Evolutionary conservation across 805 yeast genomes (phyloP).

Genomic region (Zygotorulaspora danielsina): DNA sequence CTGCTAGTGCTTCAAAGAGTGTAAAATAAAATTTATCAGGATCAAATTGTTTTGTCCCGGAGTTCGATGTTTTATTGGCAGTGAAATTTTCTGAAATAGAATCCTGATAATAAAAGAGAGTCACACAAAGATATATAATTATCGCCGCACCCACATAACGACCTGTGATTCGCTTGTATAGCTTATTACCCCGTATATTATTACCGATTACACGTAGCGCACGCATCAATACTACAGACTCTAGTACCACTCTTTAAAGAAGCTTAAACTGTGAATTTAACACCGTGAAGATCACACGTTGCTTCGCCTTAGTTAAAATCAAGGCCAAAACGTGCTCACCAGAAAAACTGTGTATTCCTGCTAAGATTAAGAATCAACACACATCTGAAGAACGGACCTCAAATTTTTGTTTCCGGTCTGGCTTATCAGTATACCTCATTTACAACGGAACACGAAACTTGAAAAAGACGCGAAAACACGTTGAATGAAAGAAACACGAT

Average conservation of each 20-base stretch:
- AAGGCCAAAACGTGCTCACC: no score
- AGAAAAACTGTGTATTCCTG: no score
- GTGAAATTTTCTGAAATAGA: background rate
- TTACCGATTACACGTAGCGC: background rate
- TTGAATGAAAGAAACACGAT: no score
- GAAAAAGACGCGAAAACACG: conserved; percentile 11
- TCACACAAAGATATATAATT: background rate
- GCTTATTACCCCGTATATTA: background rate
- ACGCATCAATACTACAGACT: background rate
- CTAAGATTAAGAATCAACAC: no score
- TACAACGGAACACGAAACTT: conserved; percentile 10
- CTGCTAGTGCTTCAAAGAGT: conserved; percentile 7
- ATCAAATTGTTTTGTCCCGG: background rate
- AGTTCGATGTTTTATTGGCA: background rate
- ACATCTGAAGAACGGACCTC: no score
- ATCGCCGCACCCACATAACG: background rate
- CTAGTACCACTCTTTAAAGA: background rate
- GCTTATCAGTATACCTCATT: background rate
- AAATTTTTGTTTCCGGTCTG: background rate
- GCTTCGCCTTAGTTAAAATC: background rate
- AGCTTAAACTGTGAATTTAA: background rate
- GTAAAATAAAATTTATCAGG: conserved; percentile 4
- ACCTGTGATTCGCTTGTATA: background rate
- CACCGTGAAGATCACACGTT: background rate
- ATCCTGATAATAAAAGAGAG: background rate